Evolutionary conservation across 2,329 filamentous ascomycete genomes (phyloP), one percentile per base, ranked within the genome.

Genomic region (Diaporthe destruens): DNA sequence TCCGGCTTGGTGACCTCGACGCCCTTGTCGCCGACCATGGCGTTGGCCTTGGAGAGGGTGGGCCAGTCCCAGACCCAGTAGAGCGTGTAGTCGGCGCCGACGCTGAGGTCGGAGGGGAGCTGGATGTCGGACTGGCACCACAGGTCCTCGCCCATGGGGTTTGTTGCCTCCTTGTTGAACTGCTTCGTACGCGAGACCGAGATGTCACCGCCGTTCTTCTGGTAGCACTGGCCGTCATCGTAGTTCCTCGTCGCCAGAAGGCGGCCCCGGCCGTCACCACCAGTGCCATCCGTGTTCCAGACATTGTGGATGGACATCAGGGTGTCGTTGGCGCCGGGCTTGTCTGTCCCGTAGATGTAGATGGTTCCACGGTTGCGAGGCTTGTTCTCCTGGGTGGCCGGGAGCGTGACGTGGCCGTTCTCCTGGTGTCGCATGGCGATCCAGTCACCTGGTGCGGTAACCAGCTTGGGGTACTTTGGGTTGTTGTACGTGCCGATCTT

Each of bases 31-130:
- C 76, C 73, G 53, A 76, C 77, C 39, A 76, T 74, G 66, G 78
- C 76, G 23, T 77, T 76, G 56, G 82, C 78, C 65, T 80, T 71
- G 76, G 81, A 80, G 44, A 90, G 85, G 18, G 89, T 91, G 3
- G 92, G 92, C 94, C 95, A 99, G 81, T 97, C 93, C 96, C 96
- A 98, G 57, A 98, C 92, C 96, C 96, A 98, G 86, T 98, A 97
- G 67, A 98, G 83, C 3, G 94, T 96, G 80, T 95, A 94, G 36
- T 87, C 87, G 39, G 91, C 88, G 56, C 90, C 90, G 12, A 85
- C 81, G n/a, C 87, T 81, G 59, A 90, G 84, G 76, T 93, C 88
- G 6, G 85, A 79, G 0, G 96, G 96, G 18, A 99, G 85, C 78
- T 91, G 87, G 61, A 98, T 85, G 79, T 96, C 91, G 47, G 91